Percentiles rank a stretch among this genome's conserved stretches.
Conservation (phyloP, 1,139 yeast species). For the Pichia inconspicua region DNA sequence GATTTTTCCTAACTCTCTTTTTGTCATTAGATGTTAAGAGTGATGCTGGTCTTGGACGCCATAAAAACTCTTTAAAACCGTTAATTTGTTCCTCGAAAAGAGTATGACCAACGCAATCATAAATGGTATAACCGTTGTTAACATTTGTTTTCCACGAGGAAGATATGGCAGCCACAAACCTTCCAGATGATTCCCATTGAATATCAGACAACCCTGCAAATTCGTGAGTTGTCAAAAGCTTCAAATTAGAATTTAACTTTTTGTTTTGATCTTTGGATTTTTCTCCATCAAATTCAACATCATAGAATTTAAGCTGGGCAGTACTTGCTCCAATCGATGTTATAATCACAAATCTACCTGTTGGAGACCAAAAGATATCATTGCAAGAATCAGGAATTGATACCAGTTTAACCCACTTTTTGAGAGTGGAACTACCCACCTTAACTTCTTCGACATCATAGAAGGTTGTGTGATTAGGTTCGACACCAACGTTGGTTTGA, state of each 20-base stretch:
- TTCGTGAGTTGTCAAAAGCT: constrained; percentile 55
- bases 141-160: constrained; percentile 77
- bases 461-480: constrained; percentile 68
- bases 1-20: constrained; percentile 84
- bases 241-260: constrained; percentile 49
- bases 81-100: constrained; percentile 72
- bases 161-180: constrained; percentile 83
- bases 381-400: constrained; percentile 49
- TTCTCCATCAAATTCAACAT: constrained; percentile 70
- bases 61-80: constrained; percentile 78
- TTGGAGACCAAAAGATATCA: constrained; percentile 76
- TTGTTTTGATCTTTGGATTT: constrained; percentile 33
- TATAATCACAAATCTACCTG: constrained; percentile 80
- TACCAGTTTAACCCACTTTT: constrained; percentile 54
- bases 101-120: constrained; percentile 73
- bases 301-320: constrained; percentile 80
- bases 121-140: constrained; percentile 86
- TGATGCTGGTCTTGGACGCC: constrained; percentile 97
- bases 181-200: constrained; percentile 95
- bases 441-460: constrained; percentile 63
- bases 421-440: constrained; percentile 28
- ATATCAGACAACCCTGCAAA: constrained; percentile 77
- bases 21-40: constrained; percentile 68
- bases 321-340: constrained; percentile 50
- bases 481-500: constrained; percentile 57